Evolutionary conservation across 495 filamentous ascomycete species (phyloP), one percentile per base, ranked within the genome.

Genomic region (Copromyces sp.): DNA sequence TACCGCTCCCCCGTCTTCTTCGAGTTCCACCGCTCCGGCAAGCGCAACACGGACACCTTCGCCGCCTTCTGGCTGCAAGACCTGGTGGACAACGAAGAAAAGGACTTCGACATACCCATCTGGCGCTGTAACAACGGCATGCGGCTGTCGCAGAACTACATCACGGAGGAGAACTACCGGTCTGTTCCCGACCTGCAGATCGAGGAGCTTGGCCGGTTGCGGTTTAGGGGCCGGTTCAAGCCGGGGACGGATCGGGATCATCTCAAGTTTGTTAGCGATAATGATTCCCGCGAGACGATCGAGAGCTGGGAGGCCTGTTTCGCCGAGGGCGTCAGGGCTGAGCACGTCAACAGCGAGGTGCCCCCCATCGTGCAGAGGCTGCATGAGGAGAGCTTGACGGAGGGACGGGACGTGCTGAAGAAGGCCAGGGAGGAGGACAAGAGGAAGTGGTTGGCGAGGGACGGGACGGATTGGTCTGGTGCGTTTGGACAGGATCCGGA

Each of bases 261-360:
- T 78, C 86, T 91, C 59, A 83, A 83, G 4, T 97, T 96, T 77
- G 89, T 97, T 39, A 87, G 90, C 38, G 93, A 97, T 80, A 97
- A 95, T 75, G 90, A 97, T 78, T 89, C 90, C 3, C 88, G 94
- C 59, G 95, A 98, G 83, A 97, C 95, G 1, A 96, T 91, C 75
- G 95, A 98, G 83, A 92, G 90, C 4, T 98, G 94, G 94, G 92
- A 97, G 81, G 93, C 93, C 0, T 97, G 94, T 77, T 85, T 89
- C 32, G 87, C 92, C 0, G 93, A 98, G 80, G 95, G 95, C 5
- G 92, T 97, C 0, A 88, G 95, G 9, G 81, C 83, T 0, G 87
- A 87, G 68, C 84, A 86, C 3, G 93, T 98, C 4, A 78, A 82
- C 2, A 87, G 87, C 39, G 90, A 93, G 73, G 81, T 97, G 1